Evolutionary conservation across 2,329 filamentous ascomycete species (phyloP), one percentile per base, ranked within the genome.

Genomic region (Cladosporium sp.): DNA sequence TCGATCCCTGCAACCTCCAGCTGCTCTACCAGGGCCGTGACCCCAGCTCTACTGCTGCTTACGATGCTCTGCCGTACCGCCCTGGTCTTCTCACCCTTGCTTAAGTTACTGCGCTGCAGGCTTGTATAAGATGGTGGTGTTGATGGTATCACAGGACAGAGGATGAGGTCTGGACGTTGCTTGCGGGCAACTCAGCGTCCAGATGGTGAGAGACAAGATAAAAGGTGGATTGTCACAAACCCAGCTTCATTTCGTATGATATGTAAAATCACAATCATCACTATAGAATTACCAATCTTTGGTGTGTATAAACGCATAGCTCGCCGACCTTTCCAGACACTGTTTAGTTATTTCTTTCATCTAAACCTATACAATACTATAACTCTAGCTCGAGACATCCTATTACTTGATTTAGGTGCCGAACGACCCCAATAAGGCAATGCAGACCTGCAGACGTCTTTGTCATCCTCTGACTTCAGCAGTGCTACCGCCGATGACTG

Each of bases 1-100:
- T 88, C 58, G 82, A 87, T 64, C 75, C 83, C 1, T 88, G 85
- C 75, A 86, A 86, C 66, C 71, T 88, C 65, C 80, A 85, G 73
- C 65, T 87, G 40, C 76, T 88, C 28, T 88, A 86, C 70, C 85
- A 88, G 71, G 85, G 85, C 20, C 71, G 74, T 9, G 67, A 72
- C 12, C 77, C 82, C 1, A 74, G 55, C 50, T 68, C 68, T 0
- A 66, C 68, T 40, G 74, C 72, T 6, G 71, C 78, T 49, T 87
- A 88, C 65, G 75, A 75, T 60, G 28, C 61, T 2, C 63, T 81
- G 58, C 83, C 83, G 1, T 86, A 83, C 67, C 72, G 75, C 5
- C 83, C 83, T 0, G 83, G 77, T 48, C 57, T 85, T 25, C 66
- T 86, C 58, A 85, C 82, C 0, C 68, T 83, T 42, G 22, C 36